Evolutionary conservation across 331 rosid genomes (phyloP), one percentile per base, ranked within the genome.

Genomic region (Dryas integrifolia): DNA sequence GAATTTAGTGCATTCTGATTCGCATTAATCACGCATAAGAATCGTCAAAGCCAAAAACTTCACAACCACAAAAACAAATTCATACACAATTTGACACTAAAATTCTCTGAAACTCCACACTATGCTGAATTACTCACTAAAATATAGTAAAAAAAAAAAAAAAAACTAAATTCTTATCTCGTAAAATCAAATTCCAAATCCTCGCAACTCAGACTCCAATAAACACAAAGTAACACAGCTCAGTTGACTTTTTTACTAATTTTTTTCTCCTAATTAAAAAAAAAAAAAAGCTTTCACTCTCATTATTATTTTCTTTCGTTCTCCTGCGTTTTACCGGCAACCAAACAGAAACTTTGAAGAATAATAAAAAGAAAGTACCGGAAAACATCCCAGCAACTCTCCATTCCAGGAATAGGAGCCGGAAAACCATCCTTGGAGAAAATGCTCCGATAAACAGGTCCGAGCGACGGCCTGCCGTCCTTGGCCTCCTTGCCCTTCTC

Each of bases 301-400:
- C 24, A 13, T 4, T 61, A 30, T 3, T 21, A 6, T 14, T 15
- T 2, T 67, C 49, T 21, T 39, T 13, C 39, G 48, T 15, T 69
- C 44, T 1, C n/a, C 9, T 35, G 40, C 5, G 52, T 56, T 65
- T 55, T 76, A 74, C 35, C 38, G 61, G 62, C 24, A 70, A 68
- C 40, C 69, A 60, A 60, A 48, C 43, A 60, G 60, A 8, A 38
- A 35, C 2, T 4, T 9, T 18, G 24, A 60, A 46, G 0, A 15
- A 2, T 30, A 30, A 30, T 30, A 8, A 43, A 11, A 43, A 35
- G 0, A 0, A 41, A 13, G 44, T 47, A 95, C 99, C 98, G 88
- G 70, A 95, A 95, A 59, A 95, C 85, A 58, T 95, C 99, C 99
- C 99, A 95, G 82, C 99, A 95, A 65, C 81, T 64, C 40, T 88